Evolutionary conservation across 2,329 filamentous ascomycete genomes (phyloP).

Genomic region (Venturia oleaginea): DNA sequence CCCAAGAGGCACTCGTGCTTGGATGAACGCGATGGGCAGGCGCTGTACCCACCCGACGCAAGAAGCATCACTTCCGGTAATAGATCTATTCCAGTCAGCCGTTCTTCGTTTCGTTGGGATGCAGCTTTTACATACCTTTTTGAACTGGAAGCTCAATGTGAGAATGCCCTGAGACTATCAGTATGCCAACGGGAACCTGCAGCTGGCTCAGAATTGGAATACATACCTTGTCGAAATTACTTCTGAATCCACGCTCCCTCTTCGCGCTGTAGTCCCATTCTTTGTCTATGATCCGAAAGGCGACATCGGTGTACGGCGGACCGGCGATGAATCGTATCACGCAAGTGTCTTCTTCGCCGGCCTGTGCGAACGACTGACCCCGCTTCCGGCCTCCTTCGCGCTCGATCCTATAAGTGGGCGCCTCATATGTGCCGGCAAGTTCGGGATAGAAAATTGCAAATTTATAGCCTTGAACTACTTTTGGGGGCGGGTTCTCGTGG

Average conservation of each 20-base stretch:
- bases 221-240: conserved; percentile 89
- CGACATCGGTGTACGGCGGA: conserved; percentile 91
- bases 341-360: conserved; percentile 94
- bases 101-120: neutral
- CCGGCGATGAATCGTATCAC: conserved; percentile 93
- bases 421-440: conserved; percentile 86
- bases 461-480: conserved; percentile 97
- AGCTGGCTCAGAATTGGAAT: neutral
- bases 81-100: conserved; percentile 37
- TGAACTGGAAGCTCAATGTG: conserved; percentile 97
- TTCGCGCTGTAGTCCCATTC: conserved; percentile 99
- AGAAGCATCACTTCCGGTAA: conserved; percentile 40
- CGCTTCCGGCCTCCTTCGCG: conserved; percentile 81
- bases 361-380: conserved; percentile 85
- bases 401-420: conserved; percentile 92
- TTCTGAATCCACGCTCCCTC: conserved; percentile 86
- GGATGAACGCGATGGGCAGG: neutral
- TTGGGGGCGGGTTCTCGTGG: conserved; percentile 93
- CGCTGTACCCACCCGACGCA: neutral
- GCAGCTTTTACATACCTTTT: conserved; percentile 55
- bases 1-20: neutral
- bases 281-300: conserved; percentile 93
- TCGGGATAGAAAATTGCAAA: conserved; percentile 99
- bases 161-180: conserved; percentile 62
- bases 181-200: conserved; percentile 20